A percentile compares a stretch with the other conserved stretches of the same genome.
Conservation (phyloP, 139 green algal species). For the Axilococcus clingmanii region DNA sequence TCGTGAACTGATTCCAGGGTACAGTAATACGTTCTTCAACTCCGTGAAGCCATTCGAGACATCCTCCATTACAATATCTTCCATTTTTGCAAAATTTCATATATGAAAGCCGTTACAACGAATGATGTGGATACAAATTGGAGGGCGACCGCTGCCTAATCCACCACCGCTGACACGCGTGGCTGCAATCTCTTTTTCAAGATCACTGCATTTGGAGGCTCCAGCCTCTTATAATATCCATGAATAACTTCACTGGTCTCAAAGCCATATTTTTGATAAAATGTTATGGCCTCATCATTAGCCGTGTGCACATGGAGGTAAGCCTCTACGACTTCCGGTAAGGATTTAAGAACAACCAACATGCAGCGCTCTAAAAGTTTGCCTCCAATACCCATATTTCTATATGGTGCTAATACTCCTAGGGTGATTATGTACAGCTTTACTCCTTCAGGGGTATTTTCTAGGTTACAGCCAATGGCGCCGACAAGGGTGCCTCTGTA, state of each 20-base stretch:
- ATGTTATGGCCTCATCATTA: conserved; percentile 61
- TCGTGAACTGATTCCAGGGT: too few relatives aligned
- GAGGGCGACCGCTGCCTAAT: too few relatives aligned
- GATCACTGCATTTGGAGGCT: conserved; percentile 24
- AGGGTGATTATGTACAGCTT: conserved; percentile 82
- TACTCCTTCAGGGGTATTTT: conserved; percentile 27
- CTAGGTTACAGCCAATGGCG: conserved; percentile 58
- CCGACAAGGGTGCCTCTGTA: conserved; percentile 44
- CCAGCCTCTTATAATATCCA: conserved; percentile 23
- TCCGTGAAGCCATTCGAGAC: too few relatives aligned
- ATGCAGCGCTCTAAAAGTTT: conserved; percentile 12
- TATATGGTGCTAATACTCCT: conserved; percentile 78
- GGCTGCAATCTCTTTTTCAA: conserved; percentile 8
- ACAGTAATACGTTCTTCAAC: too few relatives aligned
- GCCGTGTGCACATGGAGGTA: conserved; percentile 66
- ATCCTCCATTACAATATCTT: too few relatives aligned
- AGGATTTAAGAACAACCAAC: not conserved
- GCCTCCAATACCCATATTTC: conserved; percentile 48
- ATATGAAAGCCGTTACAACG: too few relatives aligned
- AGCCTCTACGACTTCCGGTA: conserved; percentile 33
- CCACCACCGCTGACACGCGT: too few relatives aligned
- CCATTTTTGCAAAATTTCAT: too few relatives aligned
- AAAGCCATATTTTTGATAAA: conserved; percentile 58
- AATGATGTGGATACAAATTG: too few relatives aligned
- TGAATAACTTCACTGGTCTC: conserved; percentile 2